A percentile compares a stretch with the other conserved stretches of the same genome.
phyloP scores from a whole-genome alignment of 208 protist species.

The Acanthamoeba triangularis region DNA sequence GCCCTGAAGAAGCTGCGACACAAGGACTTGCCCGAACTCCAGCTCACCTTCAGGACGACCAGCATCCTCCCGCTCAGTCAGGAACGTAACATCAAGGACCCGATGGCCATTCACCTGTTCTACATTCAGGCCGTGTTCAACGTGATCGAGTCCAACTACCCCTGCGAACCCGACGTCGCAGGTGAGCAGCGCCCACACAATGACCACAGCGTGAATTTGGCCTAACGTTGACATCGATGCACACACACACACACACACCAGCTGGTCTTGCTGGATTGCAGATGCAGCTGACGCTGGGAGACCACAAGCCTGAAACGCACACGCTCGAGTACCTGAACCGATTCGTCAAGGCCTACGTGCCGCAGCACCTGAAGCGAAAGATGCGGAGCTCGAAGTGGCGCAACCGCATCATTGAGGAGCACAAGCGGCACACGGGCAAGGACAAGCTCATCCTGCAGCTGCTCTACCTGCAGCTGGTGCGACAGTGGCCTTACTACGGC shows the following conservation, averaged over 20 bases:
- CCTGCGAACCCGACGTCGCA: constrained; percentile 72
- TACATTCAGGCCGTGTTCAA: constrained; percentile 75
- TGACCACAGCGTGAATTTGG: not conserved
- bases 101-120: constrained; percentile 73
- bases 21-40: constrained; percentile 32
- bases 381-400: constrained; percentile 42
- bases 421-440: constrained; percentile 60
- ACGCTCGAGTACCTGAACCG: constrained; percentile 40
- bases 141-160: constrained; percentile 76
- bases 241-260: no score
- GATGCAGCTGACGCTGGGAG: constrained; percentile 66
- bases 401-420: constrained; percentile 36
- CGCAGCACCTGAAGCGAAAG: constrained; percentile 62
- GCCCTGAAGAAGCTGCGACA: constrained; percentile 1
- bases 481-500: constrained; percentile 76
- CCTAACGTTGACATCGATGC: not conserved
- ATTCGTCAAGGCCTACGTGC: constrained; percentile 61
- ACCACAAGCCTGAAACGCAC: constrained; percentile 71
- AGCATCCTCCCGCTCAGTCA: constrained; percentile 68
- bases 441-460: constrained; percentile 74
- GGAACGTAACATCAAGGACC: constrained; percentile 74
- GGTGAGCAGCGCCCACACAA: not conserved
- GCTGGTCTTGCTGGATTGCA: constrained; percentile 68
- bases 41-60: constrained; percentile 70
- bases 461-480: constrained; percentile 74